Percentiles rank a stretch among this genome's conserved stretches.
Conservation (phyloP, 495 filamentous ascomycete genomes). For the Trichoderma asperelloides region DNA sequence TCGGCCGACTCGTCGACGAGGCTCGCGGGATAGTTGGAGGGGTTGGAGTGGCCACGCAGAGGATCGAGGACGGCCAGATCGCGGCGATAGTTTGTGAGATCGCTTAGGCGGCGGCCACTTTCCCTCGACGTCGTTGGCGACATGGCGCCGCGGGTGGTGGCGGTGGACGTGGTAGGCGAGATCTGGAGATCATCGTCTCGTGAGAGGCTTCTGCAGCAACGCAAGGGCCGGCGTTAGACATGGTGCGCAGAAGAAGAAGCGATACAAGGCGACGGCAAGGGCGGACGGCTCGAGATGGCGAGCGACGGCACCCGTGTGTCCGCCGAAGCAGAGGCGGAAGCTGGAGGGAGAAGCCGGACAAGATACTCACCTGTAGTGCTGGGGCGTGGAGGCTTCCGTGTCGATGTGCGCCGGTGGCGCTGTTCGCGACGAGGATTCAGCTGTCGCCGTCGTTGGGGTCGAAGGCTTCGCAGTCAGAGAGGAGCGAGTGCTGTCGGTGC, state of each 20-base stretch:
- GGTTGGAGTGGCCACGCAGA: constrained; percentile 31
- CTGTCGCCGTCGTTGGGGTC: constrained; percentile 37
- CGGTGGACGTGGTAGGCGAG: constrained; percentile 38
- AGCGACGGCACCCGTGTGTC: constrained; percentile 15
- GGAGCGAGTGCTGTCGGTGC: constrained; percentile 50
- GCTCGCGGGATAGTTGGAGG: constrained; percentile 29
- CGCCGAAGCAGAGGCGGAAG: background rate
- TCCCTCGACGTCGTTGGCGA: constrained; percentile 40
- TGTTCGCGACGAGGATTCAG: constrained; percentile 10
- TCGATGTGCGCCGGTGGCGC: constrained; percentile 12
- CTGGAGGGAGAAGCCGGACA: background rate
- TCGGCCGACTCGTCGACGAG: constrained; percentile 63
- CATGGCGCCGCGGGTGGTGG: constrained; percentile 31
- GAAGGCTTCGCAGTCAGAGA: constrained; percentile 48
- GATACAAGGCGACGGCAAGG: constrained; percentile 19
- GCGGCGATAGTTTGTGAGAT: constrained; percentile 57
- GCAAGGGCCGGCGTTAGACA: constrained; percentile 10
- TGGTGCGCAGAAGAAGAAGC: constrained; percentile 14
- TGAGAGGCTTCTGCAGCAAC: background rate
- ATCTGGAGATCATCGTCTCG: constrained; percentile 39
- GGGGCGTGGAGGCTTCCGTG: background rate
- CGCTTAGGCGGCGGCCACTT: constrained; percentile 41
- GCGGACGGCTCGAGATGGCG: constrained; percentile 21
- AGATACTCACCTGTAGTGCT: background rate
- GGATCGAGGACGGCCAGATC: constrained; percentile 62